Evolutionary conservation across 2,329 filamentous ascomycete species (phyloP).

Genomic region (Penicillium nordicum): DNA sequence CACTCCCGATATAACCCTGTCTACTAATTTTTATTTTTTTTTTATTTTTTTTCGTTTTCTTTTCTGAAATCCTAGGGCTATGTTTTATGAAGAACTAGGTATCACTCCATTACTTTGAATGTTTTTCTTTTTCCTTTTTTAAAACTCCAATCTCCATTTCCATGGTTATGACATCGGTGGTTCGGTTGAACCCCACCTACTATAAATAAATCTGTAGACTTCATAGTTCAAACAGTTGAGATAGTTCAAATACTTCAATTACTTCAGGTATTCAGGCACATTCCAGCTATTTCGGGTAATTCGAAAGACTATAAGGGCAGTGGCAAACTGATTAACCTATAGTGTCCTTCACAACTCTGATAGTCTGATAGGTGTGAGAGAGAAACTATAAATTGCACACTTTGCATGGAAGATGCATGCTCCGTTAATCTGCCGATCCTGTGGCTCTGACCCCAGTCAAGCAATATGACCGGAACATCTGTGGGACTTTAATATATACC

Average conservation of each 20-base stretch:
- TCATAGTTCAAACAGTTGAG: not conserved
- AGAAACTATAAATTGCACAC: slow-evolving; percentile 8
- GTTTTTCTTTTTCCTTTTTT: not conserved
- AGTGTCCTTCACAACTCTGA: slow-evolving; percentile 3
- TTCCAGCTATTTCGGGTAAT: not conserved
- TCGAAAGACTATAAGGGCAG: not conserved
- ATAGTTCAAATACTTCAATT: no score
- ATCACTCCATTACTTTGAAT: not conserved
- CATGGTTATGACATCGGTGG: slow-evolving; percentile 17
- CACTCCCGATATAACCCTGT: not conserved
- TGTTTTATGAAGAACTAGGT: not conserved
- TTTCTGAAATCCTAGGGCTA: not conserved
- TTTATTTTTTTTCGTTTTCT: not conserved
- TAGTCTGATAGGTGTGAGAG: slow-evolving; percentile 18
- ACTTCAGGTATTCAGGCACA: no score
- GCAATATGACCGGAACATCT: slow-evolving; percentile 13
- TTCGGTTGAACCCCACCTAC: slow-evolving; percentile 7
- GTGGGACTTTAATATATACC: slow-evolving; percentile 7
- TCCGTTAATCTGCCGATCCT: slow-evolving; percentile 11
- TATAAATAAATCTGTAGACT: not conserved
- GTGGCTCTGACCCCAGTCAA: slow-evolving; percentile 2
- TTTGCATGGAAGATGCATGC: slow-evolving; percentile 12
- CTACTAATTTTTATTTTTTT: not conserved
- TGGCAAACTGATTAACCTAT: not conserved
- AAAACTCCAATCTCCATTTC: not conserved